Conservation (phyloP, 139 green algal genomes). For the Spirogloea muscicola region DNA sequence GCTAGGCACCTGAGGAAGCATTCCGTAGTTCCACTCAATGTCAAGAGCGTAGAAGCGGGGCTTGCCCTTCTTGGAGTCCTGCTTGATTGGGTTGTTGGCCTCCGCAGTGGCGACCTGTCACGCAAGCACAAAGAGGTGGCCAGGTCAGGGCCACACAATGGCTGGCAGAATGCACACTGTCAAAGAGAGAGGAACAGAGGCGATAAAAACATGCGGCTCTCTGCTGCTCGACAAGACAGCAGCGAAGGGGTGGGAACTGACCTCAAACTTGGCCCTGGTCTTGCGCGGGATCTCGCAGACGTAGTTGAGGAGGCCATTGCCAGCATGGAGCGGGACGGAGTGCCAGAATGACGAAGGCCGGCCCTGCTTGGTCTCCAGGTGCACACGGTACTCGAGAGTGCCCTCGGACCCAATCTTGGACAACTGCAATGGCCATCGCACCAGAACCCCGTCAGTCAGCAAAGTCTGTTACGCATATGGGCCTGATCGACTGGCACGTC, state of each 20-base stretch:
- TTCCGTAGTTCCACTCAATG: slow-evolving; percentile 99
- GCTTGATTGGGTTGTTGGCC: slow-evolving; percentile 92
- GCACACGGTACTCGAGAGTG: slow-evolving; percentile 16
- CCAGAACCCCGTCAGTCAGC: too few species aligned
- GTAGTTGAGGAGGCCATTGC: slow-evolving; percentile 15
- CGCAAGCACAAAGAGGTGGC: too few species aligned
- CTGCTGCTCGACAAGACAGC: too few species aligned
- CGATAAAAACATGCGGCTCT: too few species aligned
- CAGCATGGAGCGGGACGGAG: slow-evolving; percentile 19
- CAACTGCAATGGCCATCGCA: too few species aligned
- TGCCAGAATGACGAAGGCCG: slow-evolving; percentile 4
- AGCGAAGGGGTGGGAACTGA: too few species aligned
- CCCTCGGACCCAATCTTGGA: slow-evolving; percentile 3
- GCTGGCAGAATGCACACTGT: too few species aligned
- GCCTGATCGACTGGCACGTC: too few species aligned
- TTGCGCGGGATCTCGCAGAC: slow-evolving; percentile 67
- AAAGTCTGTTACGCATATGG: too few species aligned
- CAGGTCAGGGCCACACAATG: too few species aligned
- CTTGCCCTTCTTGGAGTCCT: slow-evolving; percentile 99
- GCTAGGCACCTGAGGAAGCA: slow-evolving; percentile 90
- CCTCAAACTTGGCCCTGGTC: slow-evolving; percentile 95
- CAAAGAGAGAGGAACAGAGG: too few species aligned
- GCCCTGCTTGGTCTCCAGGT: background rate
- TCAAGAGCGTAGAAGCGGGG: slow-evolving; percentile 97
- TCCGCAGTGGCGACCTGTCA: slow-evolving; percentile 75